Percentiles rank a stretch among this genome's conserved stretches.
These are phyloP conservation scores for Komagataea norvegica DNA, from an alignment of 1,139 yeast species.

Conservation along the genomic window DNA sequence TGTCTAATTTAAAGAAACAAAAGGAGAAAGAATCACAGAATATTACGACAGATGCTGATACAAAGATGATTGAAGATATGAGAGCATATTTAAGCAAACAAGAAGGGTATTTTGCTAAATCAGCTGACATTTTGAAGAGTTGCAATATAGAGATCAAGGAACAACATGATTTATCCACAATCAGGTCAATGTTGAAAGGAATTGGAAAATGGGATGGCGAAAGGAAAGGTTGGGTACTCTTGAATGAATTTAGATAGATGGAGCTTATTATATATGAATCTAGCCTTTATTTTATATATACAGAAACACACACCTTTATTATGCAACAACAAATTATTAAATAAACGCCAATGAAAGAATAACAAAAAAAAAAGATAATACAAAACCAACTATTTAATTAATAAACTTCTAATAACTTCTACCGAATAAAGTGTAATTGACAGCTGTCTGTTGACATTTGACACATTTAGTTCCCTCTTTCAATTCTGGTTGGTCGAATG, in stretches of 20 bases:
- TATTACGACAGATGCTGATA: constrained; percentile 24
- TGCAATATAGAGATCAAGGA: constrained; percentile 44
- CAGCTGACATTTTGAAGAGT: constrained; percentile 53
- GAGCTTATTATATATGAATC: too few relatives aligned
- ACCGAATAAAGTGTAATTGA: constrained; percentile 89
- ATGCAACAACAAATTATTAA: too few relatives aligned
- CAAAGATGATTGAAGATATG: constrained; percentile 36
- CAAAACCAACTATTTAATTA: too few relatives aligned
- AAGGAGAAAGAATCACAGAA: constrained; percentile 8
- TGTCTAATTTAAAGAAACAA: constrained; percentile 22
- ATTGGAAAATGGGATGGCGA: constrained; percentile 64
- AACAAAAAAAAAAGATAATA: background rate
- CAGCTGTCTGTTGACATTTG: constrained; percentile 71
- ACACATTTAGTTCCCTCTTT: constrained; percentile 81
- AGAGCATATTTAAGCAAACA: constrained; percentile 33
- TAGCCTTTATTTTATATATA: too few relatives aligned
- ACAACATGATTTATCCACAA: constrained; percentile 54
- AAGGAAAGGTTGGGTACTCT: constrained; percentile 60
- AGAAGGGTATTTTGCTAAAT: constrained; percentile 44
- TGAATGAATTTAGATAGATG: constrained; percentile 44
- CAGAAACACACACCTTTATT: too few relatives aligned
- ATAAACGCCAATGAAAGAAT: background rate
- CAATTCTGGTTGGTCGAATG: constrained; percentile 84
- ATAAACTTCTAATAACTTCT: constrained; percentile 85
- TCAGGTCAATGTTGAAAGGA: constrained; percentile 64